These are phyloP conservation scores for Apiotrichum veenhuisii DNA, from an alignment of 1,284 basidiomycete genomes.

Conservation along the genomic window DNA sequence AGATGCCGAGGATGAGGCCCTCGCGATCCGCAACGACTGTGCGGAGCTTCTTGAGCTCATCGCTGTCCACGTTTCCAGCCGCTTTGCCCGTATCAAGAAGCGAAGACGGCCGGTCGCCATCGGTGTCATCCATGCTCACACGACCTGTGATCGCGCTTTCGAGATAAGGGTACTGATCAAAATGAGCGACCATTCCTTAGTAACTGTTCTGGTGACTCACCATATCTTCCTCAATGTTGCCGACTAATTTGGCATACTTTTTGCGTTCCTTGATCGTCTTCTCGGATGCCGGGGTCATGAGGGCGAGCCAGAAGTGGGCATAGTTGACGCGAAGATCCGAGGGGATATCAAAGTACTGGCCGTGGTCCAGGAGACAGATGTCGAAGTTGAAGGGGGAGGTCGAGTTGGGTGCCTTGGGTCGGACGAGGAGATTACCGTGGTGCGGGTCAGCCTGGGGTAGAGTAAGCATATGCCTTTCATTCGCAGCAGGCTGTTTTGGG, in stretches of 20 bases:
- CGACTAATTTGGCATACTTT: slow-evolving; percentile 81
- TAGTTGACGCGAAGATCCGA: slow-evolving; percentile 63
- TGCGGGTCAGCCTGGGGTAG: slow-evolving; percentile 50
- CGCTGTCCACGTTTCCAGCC: slow-evolving; percentile 68
- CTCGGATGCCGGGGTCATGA: slow-evolving; percentile 69
- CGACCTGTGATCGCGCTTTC: slow-evolving; percentile 77
- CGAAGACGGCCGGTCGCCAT: slow-evolving; percentile 53
- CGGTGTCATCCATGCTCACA: slow-evolving; percentile 43
- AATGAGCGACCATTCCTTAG: neutral
- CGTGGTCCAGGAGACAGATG: slow-evolving; percentile 86
- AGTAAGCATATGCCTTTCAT: too few relatives aligned
- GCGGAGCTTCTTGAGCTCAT: slow-evolving; percentile 60
- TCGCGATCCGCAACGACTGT: slow-evolving; percentile 71
- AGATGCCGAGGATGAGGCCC: slow-evolving; percentile 74
- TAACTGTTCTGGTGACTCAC: too few relatives aligned
- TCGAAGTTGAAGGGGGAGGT: slow-evolving; percentile 89
- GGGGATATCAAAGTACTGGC: slow-evolving; percentile 79
- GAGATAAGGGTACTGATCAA: slow-evolving; percentile 54
- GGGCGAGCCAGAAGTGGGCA: slow-evolving; percentile 70
- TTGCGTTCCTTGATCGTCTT: slow-evolving; percentile 63
- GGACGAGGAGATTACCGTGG: slow-evolving; percentile 82
- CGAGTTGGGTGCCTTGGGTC: slow-evolving; percentile 62
- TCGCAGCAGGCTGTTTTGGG: too few relatives aligned
- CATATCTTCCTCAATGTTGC: slow-evolving; percentile 80
- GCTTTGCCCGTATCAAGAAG: slow-evolving; percentile 64